Base-by-base conservation (phyloP, 805 yeast genomes). In the Sporopachydermia lactativora region DNA sequence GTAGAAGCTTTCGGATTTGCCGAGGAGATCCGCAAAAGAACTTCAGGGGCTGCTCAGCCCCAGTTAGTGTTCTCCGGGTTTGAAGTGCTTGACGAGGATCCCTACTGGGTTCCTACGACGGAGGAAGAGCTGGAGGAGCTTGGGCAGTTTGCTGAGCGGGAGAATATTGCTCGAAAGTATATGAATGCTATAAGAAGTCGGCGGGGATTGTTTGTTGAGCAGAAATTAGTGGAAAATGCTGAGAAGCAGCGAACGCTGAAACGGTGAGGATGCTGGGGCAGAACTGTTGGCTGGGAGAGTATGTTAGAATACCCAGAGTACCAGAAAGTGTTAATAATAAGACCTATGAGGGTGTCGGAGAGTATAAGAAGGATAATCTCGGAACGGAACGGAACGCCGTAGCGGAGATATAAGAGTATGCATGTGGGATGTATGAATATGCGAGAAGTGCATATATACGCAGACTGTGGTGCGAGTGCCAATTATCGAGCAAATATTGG, bases 81-180 rank as follows among this genome's bases (percentile, higher is more conserved):
- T 55, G 92, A 86, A 52, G 64, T 78, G 47, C 73, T 89, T 40
- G 94, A 86, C 47, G 73, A 81, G 48, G 97, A 92, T 65, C 99
- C 99, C 37, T 92, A 82, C 67, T 92, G 99, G 99, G 95, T 92
- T 13, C 99, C 99, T 11, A 83, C 92, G 2, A 92, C 98, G 0
- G 96, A 84, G 51, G 96, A 86, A 57, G 98, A 92, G 57, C 60
- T 92, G 37, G 97, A 92, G 56, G 94, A 85, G 43, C 64, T 84
- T 37, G 99, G 99, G 18, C 95, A 84, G 47, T 72, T 73, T 48
- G 94, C 96, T 1, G 98, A 92, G 50, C 72, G 82, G 51, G 97
- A 85, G 52, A 92, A 92, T 53, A 66, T 88, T 47, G 97, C 96
- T 0, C 72, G 94, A 55, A 70, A 69, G 53, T 88, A 89, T 55